A percentile compares a stretch with the other conserved stretches of the same genome.
Conservation (phyloP, 768 basidiomycete genomes). For the Lyophyllum atratum region DNA sequence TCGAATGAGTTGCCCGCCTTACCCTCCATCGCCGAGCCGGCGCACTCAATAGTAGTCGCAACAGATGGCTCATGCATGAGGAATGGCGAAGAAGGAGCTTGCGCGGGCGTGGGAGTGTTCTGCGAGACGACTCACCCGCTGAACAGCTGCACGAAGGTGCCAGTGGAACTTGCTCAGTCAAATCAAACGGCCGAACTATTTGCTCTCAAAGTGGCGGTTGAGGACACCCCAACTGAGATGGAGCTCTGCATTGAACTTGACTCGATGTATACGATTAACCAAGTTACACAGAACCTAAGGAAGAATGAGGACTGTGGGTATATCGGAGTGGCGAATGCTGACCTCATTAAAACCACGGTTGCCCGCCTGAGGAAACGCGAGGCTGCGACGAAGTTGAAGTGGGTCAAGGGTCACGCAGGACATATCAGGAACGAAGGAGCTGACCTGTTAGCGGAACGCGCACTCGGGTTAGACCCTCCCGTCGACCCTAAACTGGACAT, state of each 20-base stretch:
- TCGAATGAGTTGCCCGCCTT: not conserved
- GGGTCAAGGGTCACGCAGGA: conserved; percentile 19
- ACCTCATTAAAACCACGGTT: not conserved
- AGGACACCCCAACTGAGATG: not conserved
- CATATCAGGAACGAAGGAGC: conserved; percentile 18
- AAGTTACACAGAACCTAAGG: not conserved
- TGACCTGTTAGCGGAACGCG: conserved; percentile 5
- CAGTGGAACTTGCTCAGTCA: not conserved
- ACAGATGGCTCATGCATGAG: not conserved
- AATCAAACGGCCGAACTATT: not conserved
- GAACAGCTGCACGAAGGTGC: not conserved
- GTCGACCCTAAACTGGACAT: not conserved
- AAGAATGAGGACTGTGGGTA: not conserved
- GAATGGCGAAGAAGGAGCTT: not conserved
- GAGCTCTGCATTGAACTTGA: not conserved
- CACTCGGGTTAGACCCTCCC: not conserved
- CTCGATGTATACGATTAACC: not conserved
- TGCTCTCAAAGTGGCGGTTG: not conserved
- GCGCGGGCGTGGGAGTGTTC: conserved; percentile 1
- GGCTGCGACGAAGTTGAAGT: not conserved
- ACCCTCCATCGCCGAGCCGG: not conserved
- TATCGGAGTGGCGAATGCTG: not conserved
- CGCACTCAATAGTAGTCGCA: too few relatives aligned
- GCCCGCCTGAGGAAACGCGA: not conserved
- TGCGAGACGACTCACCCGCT: not conserved